Base-by-base conservation (phyloP, 202 grass and related monocot genomes). In the Cymbopogon flexuosus region DNA sequence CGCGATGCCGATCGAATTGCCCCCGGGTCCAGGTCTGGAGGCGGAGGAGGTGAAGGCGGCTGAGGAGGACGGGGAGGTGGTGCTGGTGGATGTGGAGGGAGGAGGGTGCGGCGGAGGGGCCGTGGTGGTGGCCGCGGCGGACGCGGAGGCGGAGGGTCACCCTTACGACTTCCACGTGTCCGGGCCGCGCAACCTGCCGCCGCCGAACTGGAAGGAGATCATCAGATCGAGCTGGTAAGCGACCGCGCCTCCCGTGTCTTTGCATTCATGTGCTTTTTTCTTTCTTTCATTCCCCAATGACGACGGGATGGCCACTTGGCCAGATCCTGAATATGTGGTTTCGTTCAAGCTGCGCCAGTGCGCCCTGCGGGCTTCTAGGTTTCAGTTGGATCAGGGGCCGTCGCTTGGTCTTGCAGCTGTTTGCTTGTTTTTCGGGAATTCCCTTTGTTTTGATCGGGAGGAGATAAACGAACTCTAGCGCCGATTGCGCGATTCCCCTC, bases 141-240 rank as follows among this genome's bases (percentile, higher is more conserved):
- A 54, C 9, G 75, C 85, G 19, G 85, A 75, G 51, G 37, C 37
- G 49, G 77, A 82, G 83, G 88, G 78, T 6, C 93, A 93, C 70
- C 93, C 93, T 36, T 97, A 91, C 88, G 93, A 93, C 62, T 97
- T 97, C 88, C 88, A 97, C 18, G 86, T 93, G 35, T 97, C 90
- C 72, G 90, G 93, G 3, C 90, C 93, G 75, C 93, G 90, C 74
- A 97, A 97, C 66, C 90, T 93, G 63, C 85, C 93, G 65, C 33
- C 72, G 73, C 93, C 90, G 60, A 97, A 97, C 85, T 97, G 93
- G 93, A 90, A 87, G 58, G 93, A 97, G 59, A 89, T 97, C 60
- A 97, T 97, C 81, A 86, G 86, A 82, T 97, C 90, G 35, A 97
- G 90, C 79, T 97, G 93, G 90, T 97, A 67, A 37, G 79, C 39